These are phyloP conservation scores for Turnera subulata DNA, from an alignment of 345 rosid genomes.

Conservation along the genomic window DNA sequence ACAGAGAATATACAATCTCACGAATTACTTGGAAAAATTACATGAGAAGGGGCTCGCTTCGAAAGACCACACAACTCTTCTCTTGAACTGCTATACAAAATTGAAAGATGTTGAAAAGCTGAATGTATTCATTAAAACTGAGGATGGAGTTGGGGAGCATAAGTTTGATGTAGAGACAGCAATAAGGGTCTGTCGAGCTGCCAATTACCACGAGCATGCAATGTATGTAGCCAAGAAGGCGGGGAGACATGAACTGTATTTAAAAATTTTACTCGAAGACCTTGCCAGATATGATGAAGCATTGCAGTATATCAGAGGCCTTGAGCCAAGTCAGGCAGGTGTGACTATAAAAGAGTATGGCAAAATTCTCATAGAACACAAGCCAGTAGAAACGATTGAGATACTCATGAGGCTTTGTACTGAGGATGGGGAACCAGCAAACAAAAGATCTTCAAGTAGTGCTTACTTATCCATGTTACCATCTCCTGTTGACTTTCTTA, in stretches of 20 bases:
- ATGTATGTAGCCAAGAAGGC: constrained; percentile 99
- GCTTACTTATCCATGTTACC: constrained; percentile 80
- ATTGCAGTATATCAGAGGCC: constrained; percentile 82
- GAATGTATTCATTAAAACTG: constrained; percentile 83
- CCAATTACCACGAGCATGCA: constrained; percentile 97
- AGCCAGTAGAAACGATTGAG: constrained; percentile 74
- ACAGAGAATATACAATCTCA: constrained; percentile 95
- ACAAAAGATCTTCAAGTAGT: constrained; percentile 57
- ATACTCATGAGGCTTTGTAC: constrained; percentile 91
- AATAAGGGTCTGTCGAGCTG: constrained; percentile 95
- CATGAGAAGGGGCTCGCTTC: constrained; percentile 98
- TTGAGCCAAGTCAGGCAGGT: constrained; percentile 97
- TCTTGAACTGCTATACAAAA: constrained; percentile 93
- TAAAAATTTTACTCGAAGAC: constrained; percentile 91
- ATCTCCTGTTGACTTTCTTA: constrained; percentile 95
- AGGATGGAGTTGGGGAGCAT: constrained; percentile 86
- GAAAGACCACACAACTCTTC: constrained; percentile 97
- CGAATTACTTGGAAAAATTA: constrained; percentile 88
- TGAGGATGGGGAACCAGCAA: constrained; percentile 54
- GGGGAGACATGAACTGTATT: constrained; percentile 91
- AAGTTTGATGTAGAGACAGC: constrained; percentile 98
- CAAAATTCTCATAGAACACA: constrained; percentile 90
- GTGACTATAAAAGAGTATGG: constrained; percentile 94
- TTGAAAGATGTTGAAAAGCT: constrained; percentile 93
- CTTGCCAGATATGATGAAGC: constrained; percentile 95